Percentiles rank a stretch among this genome's conserved stretches.
phyloP scores from a whole-genome alignment of 2,329 filamentous ascomycete species.

The Penicillium freii region DNA sequence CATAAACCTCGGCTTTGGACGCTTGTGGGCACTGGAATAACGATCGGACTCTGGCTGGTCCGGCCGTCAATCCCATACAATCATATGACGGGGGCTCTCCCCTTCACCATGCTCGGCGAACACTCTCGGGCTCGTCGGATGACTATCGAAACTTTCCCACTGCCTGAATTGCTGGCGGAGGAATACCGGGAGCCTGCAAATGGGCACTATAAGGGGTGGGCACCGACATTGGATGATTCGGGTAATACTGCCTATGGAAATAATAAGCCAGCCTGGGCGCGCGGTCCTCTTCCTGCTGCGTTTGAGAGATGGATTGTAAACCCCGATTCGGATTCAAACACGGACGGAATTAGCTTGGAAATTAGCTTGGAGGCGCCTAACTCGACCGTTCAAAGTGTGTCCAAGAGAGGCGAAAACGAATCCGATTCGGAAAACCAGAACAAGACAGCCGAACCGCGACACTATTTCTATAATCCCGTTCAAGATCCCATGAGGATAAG shows the following conservation, averaged over 20 bases:
- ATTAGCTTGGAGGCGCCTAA: neutral
- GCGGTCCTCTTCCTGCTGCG: slow-evolving; percentile 24
- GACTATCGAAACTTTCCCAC: slow-evolving; percentile 23
- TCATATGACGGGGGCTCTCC: slow-evolving; percentile 31
- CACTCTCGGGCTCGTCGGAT: slow-evolving; percentile 7
- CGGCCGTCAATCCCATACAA: slow-evolving; percentile 30
- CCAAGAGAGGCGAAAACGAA: neutral
- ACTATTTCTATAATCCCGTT: slow-evolving; percentile 28
- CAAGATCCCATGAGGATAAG: slow-evolving; percentile 31
- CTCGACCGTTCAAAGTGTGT: neutral
- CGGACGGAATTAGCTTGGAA: neutral
- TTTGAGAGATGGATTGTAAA: slow-evolving; percentile 27
- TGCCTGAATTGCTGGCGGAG: slow-evolving; percentile 23
- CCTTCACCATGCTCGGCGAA: slow-evolving; percentile 24
- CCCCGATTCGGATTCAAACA: neutral
- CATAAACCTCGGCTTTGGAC: slow-evolving; percentile 19
- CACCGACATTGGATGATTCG: slow-evolving; percentile 18
- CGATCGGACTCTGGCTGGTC: slow-evolving; percentile 21
- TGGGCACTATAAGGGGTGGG: slow-evolving; percentile 33
- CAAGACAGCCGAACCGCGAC: neutral
- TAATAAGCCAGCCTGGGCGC: slow-evolving; percentile 24
- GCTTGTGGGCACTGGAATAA: slow-evolving; percentile 11
- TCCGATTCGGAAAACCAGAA: neutral
- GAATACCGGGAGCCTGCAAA: slow-evolving; percentile 23
- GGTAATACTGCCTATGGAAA: slow-evolving; percentile 9